Evolutionary conservation across 306 rosid species (phyloP).

Genomic region (Leucaena leucocephala): DNA sequence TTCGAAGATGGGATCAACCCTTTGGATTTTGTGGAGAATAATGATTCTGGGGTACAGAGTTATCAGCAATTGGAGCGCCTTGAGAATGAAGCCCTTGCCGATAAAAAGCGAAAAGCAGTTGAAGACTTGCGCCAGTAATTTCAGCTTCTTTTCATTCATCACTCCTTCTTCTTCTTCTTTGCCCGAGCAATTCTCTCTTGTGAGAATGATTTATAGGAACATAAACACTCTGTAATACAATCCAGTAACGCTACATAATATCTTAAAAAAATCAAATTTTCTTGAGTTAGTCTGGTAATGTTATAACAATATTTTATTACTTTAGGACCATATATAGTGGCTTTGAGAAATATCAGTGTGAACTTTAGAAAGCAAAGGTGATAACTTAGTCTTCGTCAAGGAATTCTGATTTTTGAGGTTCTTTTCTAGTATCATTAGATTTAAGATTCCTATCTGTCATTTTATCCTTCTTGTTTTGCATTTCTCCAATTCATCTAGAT

Average conservation of each 20-base stretch:
- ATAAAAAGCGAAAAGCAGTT: slow-evolving; percentile 64
- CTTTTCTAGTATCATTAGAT: background rate
- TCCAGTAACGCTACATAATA: background rate
- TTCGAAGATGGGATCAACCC: slow-evolving; percentile 68
- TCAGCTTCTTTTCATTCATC: background rate
- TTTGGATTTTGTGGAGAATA: slow-evolving; percentile 60
- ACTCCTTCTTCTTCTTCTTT: background rate
- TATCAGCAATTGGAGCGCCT: slow-evolving; percentile 65
- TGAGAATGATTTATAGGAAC: background rate
- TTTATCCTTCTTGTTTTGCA: background rate
- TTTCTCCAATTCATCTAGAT: background rate
- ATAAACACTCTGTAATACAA: background rate
- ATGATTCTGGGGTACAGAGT: slow-evolving; percentile 50
- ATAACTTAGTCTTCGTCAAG: background rate
- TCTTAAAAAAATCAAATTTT: background rate
- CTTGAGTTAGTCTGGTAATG: background rate
- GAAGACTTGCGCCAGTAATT: slow-evolving; percentile 42
- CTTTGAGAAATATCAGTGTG: background rate
- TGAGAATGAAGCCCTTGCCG: slow-evolving; percentile 73
- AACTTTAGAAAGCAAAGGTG: background rate
- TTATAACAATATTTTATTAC: background rate
- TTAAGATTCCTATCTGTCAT: background rate
- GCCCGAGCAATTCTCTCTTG: background rate
- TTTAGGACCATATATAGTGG: background rate
- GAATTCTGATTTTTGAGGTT: background rate